Percentiles rank a stretch among this genome's conserved stretches.
Conservation (phyloP, 169 alveolate genomes). For the Theileria parva region DNA sequence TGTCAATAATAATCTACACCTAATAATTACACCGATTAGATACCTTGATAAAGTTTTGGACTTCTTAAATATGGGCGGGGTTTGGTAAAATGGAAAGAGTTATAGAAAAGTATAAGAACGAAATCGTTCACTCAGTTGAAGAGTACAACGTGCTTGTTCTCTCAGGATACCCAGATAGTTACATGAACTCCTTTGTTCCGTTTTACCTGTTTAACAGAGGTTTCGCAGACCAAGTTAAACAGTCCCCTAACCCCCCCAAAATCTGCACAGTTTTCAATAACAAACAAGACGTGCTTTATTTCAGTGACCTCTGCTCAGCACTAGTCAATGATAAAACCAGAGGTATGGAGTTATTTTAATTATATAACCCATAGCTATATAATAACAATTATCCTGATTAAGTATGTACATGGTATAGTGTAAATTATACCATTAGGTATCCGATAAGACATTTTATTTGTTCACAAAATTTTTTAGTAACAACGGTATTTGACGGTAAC, state of each 20-base stretch:
- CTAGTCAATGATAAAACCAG: conserved; percentile 27
- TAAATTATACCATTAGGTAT: background rate
- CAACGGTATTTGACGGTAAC: conserved; percentile 10
- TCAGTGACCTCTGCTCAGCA: conserved; percentile 47
- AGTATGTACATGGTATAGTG: too few species aligned
- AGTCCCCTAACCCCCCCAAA: conserved; percentile 46
- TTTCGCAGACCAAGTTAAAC: conserved; percentile 15
- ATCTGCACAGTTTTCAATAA: conserved; percentile 42
- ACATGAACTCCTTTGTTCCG: conserved; percentile 43
- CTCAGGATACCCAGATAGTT: conserved; percentile 45
- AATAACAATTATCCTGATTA: background rate
- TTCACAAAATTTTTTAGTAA: background rate
- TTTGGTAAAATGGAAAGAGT: conserved; percentile 31
- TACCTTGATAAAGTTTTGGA: too few species aligned
- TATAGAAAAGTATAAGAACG: conserved; percentile 22
- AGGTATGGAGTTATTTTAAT: conserved; percentile 2
- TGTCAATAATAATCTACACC: too few species aligned
- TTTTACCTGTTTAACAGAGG: conserved; percentile 55
- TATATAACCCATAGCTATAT: background rate
- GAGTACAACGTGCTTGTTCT: conserved; percentile 42
- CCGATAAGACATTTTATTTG: background rate
- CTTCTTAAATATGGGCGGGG: too few species aligned
- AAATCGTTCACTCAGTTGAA: conserved; percentile 53
- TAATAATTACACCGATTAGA: too few species aligned
- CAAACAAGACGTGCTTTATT: conserved; percentile 4